Evolutionary conservation across 768 basidiomycete species (phyloP).

Genomic region (Rhizopogon rudus): DNA sequence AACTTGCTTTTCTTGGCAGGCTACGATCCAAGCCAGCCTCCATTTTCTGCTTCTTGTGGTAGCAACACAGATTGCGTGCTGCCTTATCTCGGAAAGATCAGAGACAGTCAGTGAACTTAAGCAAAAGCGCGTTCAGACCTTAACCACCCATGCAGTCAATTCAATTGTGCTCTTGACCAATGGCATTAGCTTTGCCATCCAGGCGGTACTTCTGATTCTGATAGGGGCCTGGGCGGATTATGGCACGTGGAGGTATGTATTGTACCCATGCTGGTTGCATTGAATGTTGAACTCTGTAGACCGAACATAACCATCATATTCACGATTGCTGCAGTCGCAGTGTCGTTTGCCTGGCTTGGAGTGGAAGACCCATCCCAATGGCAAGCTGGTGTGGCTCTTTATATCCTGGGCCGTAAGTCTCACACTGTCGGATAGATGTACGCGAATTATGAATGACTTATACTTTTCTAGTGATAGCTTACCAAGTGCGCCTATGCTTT

Average conservation of each 20-base stretch:
- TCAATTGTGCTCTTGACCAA: slow-evolving; percentile 77
- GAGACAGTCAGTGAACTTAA: slow-evolving; percentile 45
- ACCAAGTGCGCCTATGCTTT: slow-evolving; percentile 41
- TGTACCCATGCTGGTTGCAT: background rate
- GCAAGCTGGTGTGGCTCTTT: slow-evolving; percentile 56
- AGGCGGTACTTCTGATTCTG: slow-evolving; percentile 57
- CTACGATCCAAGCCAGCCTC: slow-evolving; percentile 57
- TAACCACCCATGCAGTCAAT: slow-evolving; percentile 44
- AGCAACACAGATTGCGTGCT: slow-evolving; percentile 54
- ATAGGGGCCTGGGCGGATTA: slow-evolving; percentile 83
- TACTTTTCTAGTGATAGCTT: slow-evolving; percentile 52
- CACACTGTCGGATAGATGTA: background rate
- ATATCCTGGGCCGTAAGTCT: slow-evolving; percentile 57
- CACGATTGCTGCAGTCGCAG: slow-evolving; percentile 57
- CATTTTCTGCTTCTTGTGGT: slow-evolving; percentile 47
- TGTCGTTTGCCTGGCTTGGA: slow-evolving; percentile 77
- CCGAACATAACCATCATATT: slow-evolving; percentile 78
- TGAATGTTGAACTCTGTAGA: slow-evolving; percentile 25
- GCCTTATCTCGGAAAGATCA: slow-evolving; percentile 55
- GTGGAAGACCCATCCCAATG: slow-evolving; percentile 62
- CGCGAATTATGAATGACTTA: background rate
- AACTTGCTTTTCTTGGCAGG: slow-evolving; percentile 71
- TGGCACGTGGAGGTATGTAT: slow-evolving; percentile 62
- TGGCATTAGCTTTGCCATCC: slow-evolving; percentile 74
- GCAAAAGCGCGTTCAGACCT: background rate